A percentile compares a stretch with the other conserved stretches of the same genome.
Conservation (phyloP, 2,329 filamentous ascomycete genomes). For the Aspergillus fijiensis region DNA sequence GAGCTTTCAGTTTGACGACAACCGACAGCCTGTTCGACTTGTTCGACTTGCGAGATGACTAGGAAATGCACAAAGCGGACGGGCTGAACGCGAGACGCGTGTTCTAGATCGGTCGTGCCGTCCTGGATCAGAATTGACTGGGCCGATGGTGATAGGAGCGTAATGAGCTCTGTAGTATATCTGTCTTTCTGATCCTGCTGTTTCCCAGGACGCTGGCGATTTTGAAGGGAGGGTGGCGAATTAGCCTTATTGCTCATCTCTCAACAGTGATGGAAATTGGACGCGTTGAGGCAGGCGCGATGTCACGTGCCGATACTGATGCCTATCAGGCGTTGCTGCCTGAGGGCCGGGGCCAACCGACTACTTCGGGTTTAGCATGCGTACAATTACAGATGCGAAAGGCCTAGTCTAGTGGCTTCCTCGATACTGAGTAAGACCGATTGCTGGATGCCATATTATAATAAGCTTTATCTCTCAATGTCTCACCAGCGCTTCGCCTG, state of each 20-base stretch:
- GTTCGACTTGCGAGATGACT: not conserved
- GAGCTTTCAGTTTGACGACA: not conserved
- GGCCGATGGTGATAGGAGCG: not conserved
- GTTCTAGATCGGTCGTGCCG: not conserved
- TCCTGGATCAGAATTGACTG: not conserved
- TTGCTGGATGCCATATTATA: not conserved
- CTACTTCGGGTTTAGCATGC: not conserved
- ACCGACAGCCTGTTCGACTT: not conserved
- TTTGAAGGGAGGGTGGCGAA: constrained; percentile 26
- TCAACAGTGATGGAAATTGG: constrained; percentile 16
- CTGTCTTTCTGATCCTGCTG: not conserved
- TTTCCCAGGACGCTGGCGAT: not conserved
- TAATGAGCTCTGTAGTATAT: not conserved
- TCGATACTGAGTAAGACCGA: not conserved
- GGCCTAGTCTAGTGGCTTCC: no score
- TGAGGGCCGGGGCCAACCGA: not conserved
- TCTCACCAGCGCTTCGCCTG: not conserved
- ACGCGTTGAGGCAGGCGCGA: constrained; percentile 39
- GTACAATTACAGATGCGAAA: no score
- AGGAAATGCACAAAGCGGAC: not conserved
- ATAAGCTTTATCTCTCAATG: not conserved
- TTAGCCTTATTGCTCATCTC: constrained; percentile 8
- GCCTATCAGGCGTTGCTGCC: constrained; percentile 13
- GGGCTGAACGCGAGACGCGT: constrained; percentile 1
- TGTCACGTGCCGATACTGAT: constrained; percentile 31